Base-by-base conservation (phyloP, 2,329 filamentous ascomycete genomes). In the Cladophialophora psammophila region DNA sequence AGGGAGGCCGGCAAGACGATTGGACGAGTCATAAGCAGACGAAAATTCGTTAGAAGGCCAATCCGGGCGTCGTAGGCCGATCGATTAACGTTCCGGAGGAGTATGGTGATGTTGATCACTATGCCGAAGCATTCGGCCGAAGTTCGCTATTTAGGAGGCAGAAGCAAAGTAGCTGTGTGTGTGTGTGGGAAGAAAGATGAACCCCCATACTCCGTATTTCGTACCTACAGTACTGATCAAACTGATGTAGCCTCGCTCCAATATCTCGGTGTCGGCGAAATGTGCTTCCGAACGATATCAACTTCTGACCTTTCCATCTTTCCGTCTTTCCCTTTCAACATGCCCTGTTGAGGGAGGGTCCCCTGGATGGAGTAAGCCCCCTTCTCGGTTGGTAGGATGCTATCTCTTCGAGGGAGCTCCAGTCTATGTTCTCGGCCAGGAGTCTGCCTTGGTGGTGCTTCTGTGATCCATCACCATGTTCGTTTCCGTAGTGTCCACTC, bases 281-380 rank as follows among this genome's bases (percentile, higher is more conserved):
- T 31, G 45, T n/a, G 45, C 18, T 31, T 50, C 45, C 45, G 45
- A 50, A 31, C 12, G 18, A 50, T 50, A 50, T 50, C 45, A 50
- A 26, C 10, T 12, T 50, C 18, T 50, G 8, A 26, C 20, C 20
- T 50, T 12, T 50, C 8, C 26, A 10, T 12, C 20, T 10, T 50
- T 31, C 45, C 20, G 26, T 26, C 18, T 26, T 31, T 9, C 8
- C 7, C 15, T 26, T 26, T 18, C 45, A 50, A 26, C 45, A 31
- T 31, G 9, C 18, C 26, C 8, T 10, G 3, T 20, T 12, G n/a
- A 48, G 9, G 45, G 18, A 26, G 18, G 8, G 26, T 26, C 26
- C 3, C 26, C 26, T 26, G 26, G 26, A 26, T 26, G 26, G 26
- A 26, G 26, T 26, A 26, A 26, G 26, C 26, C 26, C 26, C 26